A percentile compares a stretch with the other conserved stretches of the same genome.
Evolutionary conservation across 257 asterid genomes (phyloP).

Genomic region (Dorcoceras hygrometricum): DNA sequence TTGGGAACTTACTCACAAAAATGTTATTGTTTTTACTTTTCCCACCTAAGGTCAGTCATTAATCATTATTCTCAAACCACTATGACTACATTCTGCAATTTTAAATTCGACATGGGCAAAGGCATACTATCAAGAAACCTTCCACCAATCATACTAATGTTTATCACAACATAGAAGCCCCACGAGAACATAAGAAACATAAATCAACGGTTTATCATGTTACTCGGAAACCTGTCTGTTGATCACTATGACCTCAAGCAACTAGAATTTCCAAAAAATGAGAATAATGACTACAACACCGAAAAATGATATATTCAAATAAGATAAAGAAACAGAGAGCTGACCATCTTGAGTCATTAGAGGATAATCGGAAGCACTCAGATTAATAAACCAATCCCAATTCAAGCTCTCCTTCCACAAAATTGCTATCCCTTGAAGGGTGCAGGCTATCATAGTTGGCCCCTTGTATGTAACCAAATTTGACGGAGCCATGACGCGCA

Average conservation of each 20-base stretch:
- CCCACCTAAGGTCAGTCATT: too few relatives aligned
- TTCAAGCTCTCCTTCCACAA: conserved; percentile 71
- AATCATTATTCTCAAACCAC: not conserved
- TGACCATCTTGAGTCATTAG: conserved; percentile 95
- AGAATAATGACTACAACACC: conserved; percentile 11
- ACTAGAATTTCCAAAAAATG: not conserved
- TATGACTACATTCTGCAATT: not conserved
- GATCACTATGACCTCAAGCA: not conserved
- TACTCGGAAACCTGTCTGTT: not conserved
- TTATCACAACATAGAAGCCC: not conserved
- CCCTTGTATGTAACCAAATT: conserved; percentile 98
- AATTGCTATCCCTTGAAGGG: conserved; percentile 90
- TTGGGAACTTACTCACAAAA: too few relatives aligned
- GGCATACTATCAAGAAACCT: not conserved
- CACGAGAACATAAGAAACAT: conserved; percentile 3
- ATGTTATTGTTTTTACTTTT: too few relatives aligned
- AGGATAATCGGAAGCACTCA: conserved; percentile 99
- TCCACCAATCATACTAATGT: not conserved
- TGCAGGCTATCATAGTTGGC: conserved; percentile 95
- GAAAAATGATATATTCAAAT: conserved; percentile 8
- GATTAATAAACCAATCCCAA: conserved; percentile 99
- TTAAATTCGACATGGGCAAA: not conserved
- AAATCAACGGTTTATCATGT: conserved; percentile 9
- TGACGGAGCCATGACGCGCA: conserved; percentile 92
- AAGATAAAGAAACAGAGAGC: conserved; percentile 31